Evolutionary conservation across 164 flowering plant genomes (phyloP).

Genomic region (Paratinospora sagittata): DNA sequence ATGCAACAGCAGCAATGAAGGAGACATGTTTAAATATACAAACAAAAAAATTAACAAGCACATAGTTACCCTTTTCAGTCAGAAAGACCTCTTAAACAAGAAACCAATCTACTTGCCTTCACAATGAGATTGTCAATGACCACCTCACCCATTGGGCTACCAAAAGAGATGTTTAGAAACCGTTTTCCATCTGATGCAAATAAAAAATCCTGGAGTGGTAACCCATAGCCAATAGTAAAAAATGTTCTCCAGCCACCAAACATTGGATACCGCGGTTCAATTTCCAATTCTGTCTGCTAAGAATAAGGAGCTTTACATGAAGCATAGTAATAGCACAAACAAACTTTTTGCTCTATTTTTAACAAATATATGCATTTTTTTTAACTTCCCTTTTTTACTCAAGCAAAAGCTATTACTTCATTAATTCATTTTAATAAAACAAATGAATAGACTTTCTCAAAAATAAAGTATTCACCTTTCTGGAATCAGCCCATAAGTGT

Average conservation of each 20-base stretch:
- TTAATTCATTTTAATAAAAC: too few relatives aligned
- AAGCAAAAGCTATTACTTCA: too few relatives aligned
- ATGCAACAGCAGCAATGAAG: not conserved
- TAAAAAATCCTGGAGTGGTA: constrained; percentile 81
- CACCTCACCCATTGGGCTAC: constrained; percentile 63
- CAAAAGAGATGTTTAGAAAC: constrained; percentile 68
- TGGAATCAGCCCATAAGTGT: too few relatives aligned
- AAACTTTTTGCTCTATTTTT: not conserved
- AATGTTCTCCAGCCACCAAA: constrained; percentile 96
- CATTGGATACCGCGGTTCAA: constrained; percentile 93
- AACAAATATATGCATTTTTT: not conserved
- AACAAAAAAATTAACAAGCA: not conserved
- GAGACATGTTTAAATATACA: not conserved
- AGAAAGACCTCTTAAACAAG: not conserved
- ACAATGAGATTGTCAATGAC: constrained; percentile 67
- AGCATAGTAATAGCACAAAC: not conserved
- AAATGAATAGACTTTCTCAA: too few relatives aligned
- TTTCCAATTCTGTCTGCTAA: constrained; percentile 76
- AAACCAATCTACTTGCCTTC: constrained; percentile 44
- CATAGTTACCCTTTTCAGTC: not conserved
- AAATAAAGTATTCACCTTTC: too few relatives aligned
- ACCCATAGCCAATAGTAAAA: constrained; percentile 89
- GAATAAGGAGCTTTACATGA: constrained; percentile 4
- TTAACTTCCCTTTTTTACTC: not conserved
- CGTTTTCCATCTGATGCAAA: constrained; percentile 74